Conservation (phyloP, 1,284 basidiomycete species). For the Schizopora paradoxa region DNA sequence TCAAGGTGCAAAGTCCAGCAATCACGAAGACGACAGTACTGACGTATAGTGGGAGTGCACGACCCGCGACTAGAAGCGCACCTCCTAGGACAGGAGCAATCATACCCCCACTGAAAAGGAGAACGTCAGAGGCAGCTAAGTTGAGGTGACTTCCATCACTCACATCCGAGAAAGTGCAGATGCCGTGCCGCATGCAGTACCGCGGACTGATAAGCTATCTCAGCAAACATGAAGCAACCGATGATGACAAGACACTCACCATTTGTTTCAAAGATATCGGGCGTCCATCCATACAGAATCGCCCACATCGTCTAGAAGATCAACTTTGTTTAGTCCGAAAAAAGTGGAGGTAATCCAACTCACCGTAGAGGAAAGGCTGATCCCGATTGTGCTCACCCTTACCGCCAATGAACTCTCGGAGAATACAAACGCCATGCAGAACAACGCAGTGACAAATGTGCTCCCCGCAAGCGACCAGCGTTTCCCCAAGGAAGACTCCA, state of each 20-base stretch:
- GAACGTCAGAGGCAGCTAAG: constrained; percentile 8
- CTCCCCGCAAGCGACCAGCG: constrained; percentile 75
- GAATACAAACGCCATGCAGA: constrained; percentile 70
- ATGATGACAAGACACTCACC: constrained; percentile 34
- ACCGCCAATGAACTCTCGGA: constrained; percentile 61
- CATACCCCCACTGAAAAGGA: constrained; percentile 72
- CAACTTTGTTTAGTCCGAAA: constrained; percentile 1
- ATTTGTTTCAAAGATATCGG: constrained; percentile 83
- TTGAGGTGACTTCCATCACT: constrained; percentile 27
- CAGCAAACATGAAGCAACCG: not conserved
- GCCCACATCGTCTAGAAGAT: constrained; percentile 79
- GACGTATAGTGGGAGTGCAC: constrained; percentile 75
- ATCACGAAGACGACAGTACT: constrained; percentile 67
- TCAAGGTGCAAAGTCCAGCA: constrained; percentile 62
- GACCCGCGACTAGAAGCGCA: constrained; percentile 64
- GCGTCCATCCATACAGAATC: constrained; percentile 87
- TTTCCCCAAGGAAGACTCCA: constrained; percentile 76
- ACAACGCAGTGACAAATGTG: constrained; percentile 76
- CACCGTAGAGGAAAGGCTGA: constrained; percentile 78
- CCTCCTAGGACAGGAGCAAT: constrained; percentile 86
- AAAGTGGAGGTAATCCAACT: constrained; percentile 23
- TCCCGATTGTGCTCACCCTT: constrained; percentile 73
- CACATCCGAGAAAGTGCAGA: constrained; percentile 85
- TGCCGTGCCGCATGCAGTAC: constrained; percentile 88
- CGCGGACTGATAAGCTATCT: constrained; percentile 51